phyloP scores from a whole-genome alignment of 345 rosid genomes.

The Eucalyptus polyanthemos region DNA sequence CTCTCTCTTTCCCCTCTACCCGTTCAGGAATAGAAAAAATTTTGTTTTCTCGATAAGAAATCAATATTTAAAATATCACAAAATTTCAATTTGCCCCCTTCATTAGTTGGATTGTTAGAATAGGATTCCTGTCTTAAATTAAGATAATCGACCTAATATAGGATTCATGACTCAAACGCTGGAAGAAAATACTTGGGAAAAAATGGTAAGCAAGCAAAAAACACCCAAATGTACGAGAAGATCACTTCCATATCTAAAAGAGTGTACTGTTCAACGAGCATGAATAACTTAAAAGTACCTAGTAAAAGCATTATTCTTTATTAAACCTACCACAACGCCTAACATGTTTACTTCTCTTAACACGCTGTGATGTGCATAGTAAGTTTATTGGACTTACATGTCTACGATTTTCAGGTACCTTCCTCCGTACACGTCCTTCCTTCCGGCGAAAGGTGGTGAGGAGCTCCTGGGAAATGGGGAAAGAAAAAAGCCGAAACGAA shows the following conservation, averaged over 20 bases:
- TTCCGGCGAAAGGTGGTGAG: not conserved
- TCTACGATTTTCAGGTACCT: conserved; percentile 12
- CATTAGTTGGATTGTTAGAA: not conserved
- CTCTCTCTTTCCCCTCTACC: not conserved
- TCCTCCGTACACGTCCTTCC: conserved; percentile 17
- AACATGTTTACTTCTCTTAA: not conserved
- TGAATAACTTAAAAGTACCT: not conserved
- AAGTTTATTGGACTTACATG: not conserved
- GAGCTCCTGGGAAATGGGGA: not conserved
- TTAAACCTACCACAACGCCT: not conserved
- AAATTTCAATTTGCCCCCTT: not conserved
- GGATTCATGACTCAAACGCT: not conserved
- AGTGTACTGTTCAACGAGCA: not conserved
- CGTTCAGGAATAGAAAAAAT: not conserved
- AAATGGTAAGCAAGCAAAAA: not conserved
- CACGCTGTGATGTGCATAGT: not conserved
- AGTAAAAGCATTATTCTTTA: not conserved
- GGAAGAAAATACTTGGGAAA: not conserved
- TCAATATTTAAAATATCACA: not conserved
- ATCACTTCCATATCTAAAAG: not conserved
- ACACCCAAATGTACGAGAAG: not conserved
- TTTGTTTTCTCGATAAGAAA: not conserved
- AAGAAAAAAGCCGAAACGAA: not conserved
- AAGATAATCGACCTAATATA: not conserved
- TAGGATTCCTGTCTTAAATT: not conserved